phyloP scores from a whole-genome alignment of 768 basidiomycete genomes.

The Leucosporidium creatinivorum region DNA sequence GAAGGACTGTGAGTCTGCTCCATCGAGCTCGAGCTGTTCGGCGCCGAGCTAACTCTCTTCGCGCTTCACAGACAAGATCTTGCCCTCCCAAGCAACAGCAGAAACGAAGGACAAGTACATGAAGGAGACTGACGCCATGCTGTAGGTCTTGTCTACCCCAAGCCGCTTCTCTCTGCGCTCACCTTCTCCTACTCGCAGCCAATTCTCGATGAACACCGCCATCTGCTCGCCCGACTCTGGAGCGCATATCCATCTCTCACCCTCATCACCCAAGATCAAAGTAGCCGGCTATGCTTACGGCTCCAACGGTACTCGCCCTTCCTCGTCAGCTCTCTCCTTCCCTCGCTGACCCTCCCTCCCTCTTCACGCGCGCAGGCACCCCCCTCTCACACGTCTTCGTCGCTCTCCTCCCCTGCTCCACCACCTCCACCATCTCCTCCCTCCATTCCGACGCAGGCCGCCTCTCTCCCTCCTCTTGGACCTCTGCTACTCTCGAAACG shows the following conservation, averaged over 20 bases:
- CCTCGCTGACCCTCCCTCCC: background rate
- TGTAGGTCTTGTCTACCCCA: background rate
- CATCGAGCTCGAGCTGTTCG: background rate
- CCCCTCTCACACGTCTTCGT: conserved; percentile 16
- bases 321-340: too few species aligned
- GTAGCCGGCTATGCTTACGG: conserved; percentile 23
- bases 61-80: conserved; percentile 16
- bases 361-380: background rate
- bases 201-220: conserved; percentile 16
- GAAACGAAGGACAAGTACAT: conserved; percentile 18
- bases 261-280: background rate
- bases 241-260: background rate
- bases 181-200: background rate
- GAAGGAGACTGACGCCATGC: conserved; percentile 7
- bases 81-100: conserved; percentile 12
- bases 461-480: conserved; percentile 10
- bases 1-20: conserved; percentile 9
- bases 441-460: background rate
- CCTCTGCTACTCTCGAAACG: background rate
- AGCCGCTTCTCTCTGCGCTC: background rate
- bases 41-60: too few species aligned
- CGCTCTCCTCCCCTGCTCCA: conserved; percentile 1
- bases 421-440: background rate
- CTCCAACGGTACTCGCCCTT: background rate
- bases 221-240: conserved; percentile 16